Percentiles rank a stretch among this genome's conserved stretches.
Conservation (phyloP, 2,329 filamentous ascomycete species). For the Xylaria sp. region DNA sequence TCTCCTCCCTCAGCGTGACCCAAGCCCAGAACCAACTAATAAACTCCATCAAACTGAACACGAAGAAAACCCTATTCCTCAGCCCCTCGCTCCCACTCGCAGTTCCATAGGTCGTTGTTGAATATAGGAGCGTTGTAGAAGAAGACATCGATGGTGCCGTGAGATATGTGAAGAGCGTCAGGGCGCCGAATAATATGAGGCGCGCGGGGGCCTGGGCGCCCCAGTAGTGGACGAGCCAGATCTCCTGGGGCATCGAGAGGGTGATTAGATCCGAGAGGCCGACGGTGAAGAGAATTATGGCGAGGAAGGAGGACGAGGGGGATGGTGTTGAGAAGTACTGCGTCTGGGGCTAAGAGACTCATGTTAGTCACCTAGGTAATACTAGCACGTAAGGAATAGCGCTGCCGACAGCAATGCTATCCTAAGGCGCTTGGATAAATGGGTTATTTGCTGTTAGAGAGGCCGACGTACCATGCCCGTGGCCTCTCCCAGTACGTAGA, state of each 20-base stretch:
- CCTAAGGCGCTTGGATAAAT: no score
- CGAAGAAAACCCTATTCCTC: conserved; percentile 85
- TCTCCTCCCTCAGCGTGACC: conserved; percentile 72
- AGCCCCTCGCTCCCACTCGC: conserved; percentile 66
- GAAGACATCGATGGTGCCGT: conserved; percentile 41
- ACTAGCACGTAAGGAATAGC: no score
- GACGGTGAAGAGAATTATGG: conserved; percentile 67
- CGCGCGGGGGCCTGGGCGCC: conserved; percentile 65
- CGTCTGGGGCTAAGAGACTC: conserved; percentile 60
- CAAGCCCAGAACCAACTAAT: conserved; percentile 88
- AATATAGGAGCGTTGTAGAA: conserved; percentile 42
- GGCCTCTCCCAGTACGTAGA: conserved; percentile 81
- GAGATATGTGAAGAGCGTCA: conserved; percentile 60
- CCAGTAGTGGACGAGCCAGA: conserved; percentile 68
- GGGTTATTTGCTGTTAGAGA: no score
- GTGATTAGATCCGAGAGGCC: conserved; percentile 70
- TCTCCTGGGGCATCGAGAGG: conserved; percentile 71
- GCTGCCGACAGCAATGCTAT: no score
- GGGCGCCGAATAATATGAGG: conserved; percentile 57
- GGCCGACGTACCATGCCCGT: conserved; percentile 72
- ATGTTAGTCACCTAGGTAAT: no score
- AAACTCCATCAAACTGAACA: conserved; percentile 83
- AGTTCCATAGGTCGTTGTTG: conserved; percentile 40
- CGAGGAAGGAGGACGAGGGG: conserved; percentile 75
- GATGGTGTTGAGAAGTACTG: conserved; percentile 71